Evolutionary conservation across 2,329 filamentous ascomycete genomes (phyloP).

Genomic region (Coniochaeta ligniaria): DNA sequence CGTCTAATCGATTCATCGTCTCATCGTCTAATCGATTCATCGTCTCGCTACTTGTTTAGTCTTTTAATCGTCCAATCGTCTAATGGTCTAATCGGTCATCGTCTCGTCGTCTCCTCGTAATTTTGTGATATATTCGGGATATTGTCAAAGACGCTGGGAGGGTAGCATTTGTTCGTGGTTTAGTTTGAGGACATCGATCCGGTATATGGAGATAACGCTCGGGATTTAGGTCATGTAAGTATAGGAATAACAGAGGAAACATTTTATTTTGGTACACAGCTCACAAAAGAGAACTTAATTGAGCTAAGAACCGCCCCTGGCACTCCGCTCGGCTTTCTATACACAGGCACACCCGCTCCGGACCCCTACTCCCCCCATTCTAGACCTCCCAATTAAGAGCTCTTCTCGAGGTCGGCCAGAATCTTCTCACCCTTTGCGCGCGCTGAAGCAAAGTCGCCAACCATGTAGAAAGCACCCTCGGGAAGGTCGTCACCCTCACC

Average conservation of each 20-base stretch:
- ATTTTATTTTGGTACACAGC: constrained; percentile 47
- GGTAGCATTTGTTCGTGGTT: too few species aligned
- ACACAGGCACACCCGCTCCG: constrained; percentile 39
- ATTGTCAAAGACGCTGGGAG: too few species aligned
- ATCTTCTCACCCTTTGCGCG: constrained; percentile 99
- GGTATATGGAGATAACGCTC: not conserved
- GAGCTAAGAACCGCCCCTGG: constrained; percentile 43
- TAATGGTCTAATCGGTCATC: too few species aligned
- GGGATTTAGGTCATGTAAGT: not conserved
- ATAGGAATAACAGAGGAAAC: constrained; percentile 1
- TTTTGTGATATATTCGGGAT: too few species aligned
- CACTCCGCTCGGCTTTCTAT: constrained; percentile 49
- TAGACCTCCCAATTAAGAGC: constrained; percentile 26
- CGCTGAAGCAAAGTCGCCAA: constrained; percentile 89
- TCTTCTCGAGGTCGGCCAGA: constrained; percentile 81
- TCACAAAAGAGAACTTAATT: constrained; percentile 51
- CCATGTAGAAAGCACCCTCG: constrained; percentile 95
- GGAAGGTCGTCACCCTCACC: constrained; percentile 95
- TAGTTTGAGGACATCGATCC: not conserved
- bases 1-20: too few species aligned
- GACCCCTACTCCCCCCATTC: constrained; percentile 17
- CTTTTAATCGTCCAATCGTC: too few species aligned
- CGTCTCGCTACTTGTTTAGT: too few species aligned
- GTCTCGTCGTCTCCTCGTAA: too few species aligned
- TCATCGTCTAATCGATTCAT: too few species aligned